A percentile compares a stretch with the other conserved stretches of the same genome.
Evolutionary conservation across 2,329 filamentous ascomycete species (phyloP).

Genomic region (Curvularia verruculosa): DNA sequence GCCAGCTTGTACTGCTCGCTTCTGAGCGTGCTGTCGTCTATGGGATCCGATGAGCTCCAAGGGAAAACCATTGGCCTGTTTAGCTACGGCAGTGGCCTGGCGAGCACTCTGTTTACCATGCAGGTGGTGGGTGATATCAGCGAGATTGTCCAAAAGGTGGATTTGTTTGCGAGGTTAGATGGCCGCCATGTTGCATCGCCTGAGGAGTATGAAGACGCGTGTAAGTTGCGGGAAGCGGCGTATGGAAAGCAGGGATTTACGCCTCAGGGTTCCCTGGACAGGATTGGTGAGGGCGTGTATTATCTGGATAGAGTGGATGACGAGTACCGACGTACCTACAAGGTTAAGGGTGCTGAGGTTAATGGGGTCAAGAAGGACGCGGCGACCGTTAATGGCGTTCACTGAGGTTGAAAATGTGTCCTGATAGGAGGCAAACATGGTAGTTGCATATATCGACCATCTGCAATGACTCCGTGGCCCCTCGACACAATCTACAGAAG

Average conservation of each 20-base stretch:
- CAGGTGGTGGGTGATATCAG: neutral
- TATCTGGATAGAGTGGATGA: neutral
- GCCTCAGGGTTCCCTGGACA: neutral
- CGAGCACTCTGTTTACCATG: neutral
- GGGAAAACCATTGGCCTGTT: neutral
- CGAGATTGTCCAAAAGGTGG: neutral
- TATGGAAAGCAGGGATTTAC: neutral
- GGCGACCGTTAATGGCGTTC: neutral
- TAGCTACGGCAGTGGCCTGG: neutral
- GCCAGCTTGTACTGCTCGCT: neutral
- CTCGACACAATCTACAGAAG: too few species aligned
- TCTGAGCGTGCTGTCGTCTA: neutral
- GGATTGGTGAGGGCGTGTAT: neutral
- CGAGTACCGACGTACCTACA: neutral
- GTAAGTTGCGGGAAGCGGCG: neutral
- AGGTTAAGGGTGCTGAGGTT: neutral
- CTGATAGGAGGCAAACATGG: neutral
- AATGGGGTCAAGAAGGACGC: neutral
- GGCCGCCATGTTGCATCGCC: neutral
- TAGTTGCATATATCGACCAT: neutral
- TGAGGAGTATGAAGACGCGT: neutral
- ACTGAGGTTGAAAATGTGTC: neutral
- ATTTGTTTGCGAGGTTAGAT: neutral
- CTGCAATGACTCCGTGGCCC: too few species aligned
- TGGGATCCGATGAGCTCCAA: neutral